A percentile compares a stretch with the other conserved stretches of the same genome.
phyloP scores from a whole-genome alignment of 73 alveolate species.

The Loxodes magnus region DNA sequence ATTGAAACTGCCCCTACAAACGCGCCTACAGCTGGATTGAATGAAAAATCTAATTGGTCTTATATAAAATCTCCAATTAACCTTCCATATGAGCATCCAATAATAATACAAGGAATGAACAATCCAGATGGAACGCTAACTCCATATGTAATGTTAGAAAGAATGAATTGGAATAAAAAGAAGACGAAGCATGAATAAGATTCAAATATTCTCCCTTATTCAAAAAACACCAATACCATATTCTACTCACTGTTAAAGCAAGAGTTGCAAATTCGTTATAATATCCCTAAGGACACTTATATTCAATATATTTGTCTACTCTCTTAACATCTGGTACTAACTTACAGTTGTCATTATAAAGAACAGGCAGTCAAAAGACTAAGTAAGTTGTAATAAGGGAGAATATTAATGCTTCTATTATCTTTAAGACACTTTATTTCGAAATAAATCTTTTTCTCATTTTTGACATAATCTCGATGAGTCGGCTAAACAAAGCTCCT shows the following conservation, averaged over 20 bases:
- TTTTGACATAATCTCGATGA: too few relatives aligned
- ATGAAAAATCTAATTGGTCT: conserved; percentile 16
- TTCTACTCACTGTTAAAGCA: conserved; percentile 25
- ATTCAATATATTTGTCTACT: conserved; percentile 12
- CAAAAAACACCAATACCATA: conserved; percentile 18
- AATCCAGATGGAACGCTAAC: conserved; percentile 60
- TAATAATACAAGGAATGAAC: conserved; percentile 35
- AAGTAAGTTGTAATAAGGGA: conserved; percentile 16
- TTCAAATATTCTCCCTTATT: too few relatives aligned
- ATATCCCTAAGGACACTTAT: conserved; percentile 16
- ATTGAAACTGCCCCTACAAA: conserved; percentile 46
- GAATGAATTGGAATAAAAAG: conserved; percentile 22
- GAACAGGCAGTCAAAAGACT: conserved; percentile 20
- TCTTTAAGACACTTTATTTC: conserved; percentile 7
- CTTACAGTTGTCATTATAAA: conserved; percentile 14
- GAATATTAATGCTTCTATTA: conserved; percentile 13
- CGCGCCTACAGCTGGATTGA: conserved; percentile 45
- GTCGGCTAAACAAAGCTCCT: too few relatives aligned
- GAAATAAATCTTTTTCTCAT: conserved; percentile 21
- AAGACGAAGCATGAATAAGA: too few relatives aligned
- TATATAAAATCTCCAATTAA: not conserved
- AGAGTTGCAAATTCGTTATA: conserved; percentile 35
- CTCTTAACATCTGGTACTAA: not conserved
- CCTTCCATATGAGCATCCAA: not conserved
- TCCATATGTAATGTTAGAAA: conserved; percentile 33